Base-by-base conservation (phyloP, 2,329 filamentous ascomycete species). In the Colletotrichum orchidophilum region DNA sequence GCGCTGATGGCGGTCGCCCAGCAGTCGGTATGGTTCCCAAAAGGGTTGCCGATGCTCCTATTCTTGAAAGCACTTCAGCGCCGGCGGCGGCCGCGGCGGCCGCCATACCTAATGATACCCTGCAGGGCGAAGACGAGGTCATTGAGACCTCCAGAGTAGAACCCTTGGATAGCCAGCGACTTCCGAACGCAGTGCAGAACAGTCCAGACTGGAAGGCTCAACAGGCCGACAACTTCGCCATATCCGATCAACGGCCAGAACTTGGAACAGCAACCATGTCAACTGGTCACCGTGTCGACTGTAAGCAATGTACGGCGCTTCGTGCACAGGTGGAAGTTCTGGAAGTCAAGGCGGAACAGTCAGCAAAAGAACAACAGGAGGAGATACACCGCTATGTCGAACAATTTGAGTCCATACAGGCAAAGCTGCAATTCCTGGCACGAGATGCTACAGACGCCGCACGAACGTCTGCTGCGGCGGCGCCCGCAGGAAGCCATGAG, bases 351-450 rank as follows among this genome's bases (percentile, higher is more conserved):
- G 29, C 35, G 12, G 39, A 65, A 18, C 59, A 66, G 27, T 27
- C 53, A 24, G 35, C 24, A 27, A 68, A 42, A 15, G 63, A 73
- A 9, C 62, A 71, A 18, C 73, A 96, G 69, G 94, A 96, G 75
- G 96, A 98, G 79, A 87, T 95, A 50, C 91, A 96, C 76, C 88
- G 88, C 59, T 94, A 97, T 73, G 88, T 96, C 7, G 96, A 99
- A 81, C 91, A 93, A 42, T 96, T 98, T 66, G 96, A 99, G 83
- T 93, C 95, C 4, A 83, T 99, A 1, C 94, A 98, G 80, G 91
- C 94, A 7, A 98, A 99, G 78, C 84, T 99, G 31, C 92, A 95
- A 75, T 98, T 97, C 77, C 84, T 99, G 13, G 92, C 95, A 2
- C 92, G 92, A 72, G 93, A 95, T 77, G 92, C 93, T 13, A 90